Base-by-base conservation (phyloP, 441 rosid genomes). In the Biscutella auriculata region DNA sequence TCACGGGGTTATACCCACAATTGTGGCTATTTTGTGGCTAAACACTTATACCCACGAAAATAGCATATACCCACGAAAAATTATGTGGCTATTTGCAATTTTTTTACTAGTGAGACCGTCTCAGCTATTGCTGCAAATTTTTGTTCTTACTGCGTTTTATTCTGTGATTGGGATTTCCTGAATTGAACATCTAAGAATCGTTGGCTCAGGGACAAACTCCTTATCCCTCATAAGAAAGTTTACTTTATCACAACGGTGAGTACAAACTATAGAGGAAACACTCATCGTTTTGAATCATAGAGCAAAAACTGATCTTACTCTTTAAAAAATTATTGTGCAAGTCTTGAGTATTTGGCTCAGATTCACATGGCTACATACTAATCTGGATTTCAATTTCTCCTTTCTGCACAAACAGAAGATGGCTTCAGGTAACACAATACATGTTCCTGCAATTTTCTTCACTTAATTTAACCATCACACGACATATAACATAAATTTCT, bases 121-220 rank as follows among this genome's bases (percentile, higher is more conserved):
- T 83, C 88, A 12, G 76, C 53, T 16, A 43, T 62, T 66, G 88
- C 95, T 28, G 82, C 88, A 2, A 34, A 83, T 14, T 10, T 67
- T 30, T 29, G 73, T 32, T 83, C 88, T 11, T 82, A 85, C 41
- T 90, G 96, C 95, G 97, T 83, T 67, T 60, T 87, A 8, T 81
- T 83, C 15, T 17, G 58, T 5, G 90, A 85, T 10, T 90, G 97
- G 97, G 96, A 90, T 17, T 82, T 87, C 27, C 79, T 90, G 1
- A 75, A 79, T 39, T 51, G 63, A 5, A 26, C 70, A 16, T 81
- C 90, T 4, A 81, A 78, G 65, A 90, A 83, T 72, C 71, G 63
- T 10, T 87, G 92, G 88, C 72, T 87, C 40, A 77, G 96, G 50
- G 95, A 90, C 73, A 83, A 90, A 60, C 95, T 90, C 49, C 80